Conservation (phyloP, 2,329 filamentous ascomycete species). For the Diaporthe citriasiana region DNA sequence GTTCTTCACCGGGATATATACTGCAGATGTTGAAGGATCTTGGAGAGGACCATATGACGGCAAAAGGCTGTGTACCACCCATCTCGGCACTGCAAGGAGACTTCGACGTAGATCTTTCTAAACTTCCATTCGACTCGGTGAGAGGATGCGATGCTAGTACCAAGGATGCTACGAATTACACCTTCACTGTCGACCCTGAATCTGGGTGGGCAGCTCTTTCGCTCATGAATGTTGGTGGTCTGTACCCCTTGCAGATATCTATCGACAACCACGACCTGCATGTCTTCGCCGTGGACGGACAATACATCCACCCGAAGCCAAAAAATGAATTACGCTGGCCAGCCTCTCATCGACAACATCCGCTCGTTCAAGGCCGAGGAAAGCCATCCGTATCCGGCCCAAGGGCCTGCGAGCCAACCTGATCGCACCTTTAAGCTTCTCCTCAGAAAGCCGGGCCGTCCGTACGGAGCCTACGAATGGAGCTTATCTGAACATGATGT, state of each 20-base stretch:
- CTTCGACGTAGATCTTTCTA: slow-evolving; percentile 12
- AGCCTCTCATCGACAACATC: not conserved
- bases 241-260: slow-evolving; percentile 12
- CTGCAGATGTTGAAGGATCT: slow-evolving; percentile 18
- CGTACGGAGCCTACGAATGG: slow-evolving; percentile 15
- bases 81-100: slow-evolving; percentile 15
- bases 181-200: not conserved
- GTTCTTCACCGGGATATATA: too few species aligned
- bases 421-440: slow-evolving; percentile 11
- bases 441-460: slow-evolving; percentile 7
- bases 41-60: slow-evolving; percentile 13
- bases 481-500: slow-evolving; percentile 4
- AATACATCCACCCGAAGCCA: not conserved
- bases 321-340: slow-evolving; percentile 11
- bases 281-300: slow-evolving; percentile 14
- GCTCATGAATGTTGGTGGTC: not conserved
- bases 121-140: slow-evolving; percentile 4
- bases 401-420: not conserved
- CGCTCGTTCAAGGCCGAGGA: slow-evolving; percentile 15
- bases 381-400: not conserved
- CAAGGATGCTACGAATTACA: not conserved
- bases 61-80: slow-evolving; percentile 7
- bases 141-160: not conserved
- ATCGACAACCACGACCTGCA: slow-evolving; percentile 13
- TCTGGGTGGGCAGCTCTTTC: not conserved